Evolutionary conservation across 805 yeast genomes (phyloP).

Genomic region (Kluyveromyces aestuarii): DNA sequence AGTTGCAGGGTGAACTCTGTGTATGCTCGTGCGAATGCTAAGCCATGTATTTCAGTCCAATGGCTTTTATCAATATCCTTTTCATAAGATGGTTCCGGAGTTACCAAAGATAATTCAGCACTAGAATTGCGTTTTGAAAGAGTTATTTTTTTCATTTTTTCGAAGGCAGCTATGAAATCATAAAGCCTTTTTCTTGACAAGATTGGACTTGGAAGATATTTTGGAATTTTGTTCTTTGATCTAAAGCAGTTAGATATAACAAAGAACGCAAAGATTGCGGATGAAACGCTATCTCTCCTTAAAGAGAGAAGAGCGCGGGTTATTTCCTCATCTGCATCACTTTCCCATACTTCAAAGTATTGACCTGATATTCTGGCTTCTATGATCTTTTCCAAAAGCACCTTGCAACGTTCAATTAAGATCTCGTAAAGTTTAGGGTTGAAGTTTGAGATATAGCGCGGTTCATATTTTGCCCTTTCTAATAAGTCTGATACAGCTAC

Average conservation of each 20-base stretch:
- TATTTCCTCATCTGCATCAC: conserved; percentile 30
- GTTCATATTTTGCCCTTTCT: conserved; percentile 30
- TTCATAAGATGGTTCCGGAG: not conserved
- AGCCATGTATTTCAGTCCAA: conserved; percentile 41
- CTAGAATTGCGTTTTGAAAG: not conserved
- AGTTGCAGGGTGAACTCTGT: conserved; percentile 37
- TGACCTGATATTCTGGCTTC: conserved; percentile 43
- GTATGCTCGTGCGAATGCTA: conserved; percentile 41
- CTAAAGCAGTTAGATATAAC: conserved; percentile 35
- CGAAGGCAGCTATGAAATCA: conserved; percentile 31
- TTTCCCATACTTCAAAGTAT: conserved; percentile 38
- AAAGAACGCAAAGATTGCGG: conserved; percentile 37
- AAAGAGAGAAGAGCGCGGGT: conserved; percentile 33
- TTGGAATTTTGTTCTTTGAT: conserved; percentile 32
- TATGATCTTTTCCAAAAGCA: conserved; percentile 34
- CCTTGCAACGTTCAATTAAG: conserved; percentile 32
- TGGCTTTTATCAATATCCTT: conserved; percentile 22
- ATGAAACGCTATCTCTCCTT: conserved; percentile 40
- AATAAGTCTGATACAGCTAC: conserved; percentile 33
- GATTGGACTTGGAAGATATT: conserved; percentile 37
- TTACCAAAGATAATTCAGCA: not conserved
- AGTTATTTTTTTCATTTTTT: conserved; percentile 6
- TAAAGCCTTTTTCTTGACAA: conserved; percentile 35
- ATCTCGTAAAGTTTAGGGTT: conserved; percentile 27
- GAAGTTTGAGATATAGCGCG: conserved; percentile 29